A percentile compares a stretch with the other conserved stretches of the same genome.
Conservation (phyloP, 352 stramenopile genomes). For the Globisporangium cystogenes region DNA sequence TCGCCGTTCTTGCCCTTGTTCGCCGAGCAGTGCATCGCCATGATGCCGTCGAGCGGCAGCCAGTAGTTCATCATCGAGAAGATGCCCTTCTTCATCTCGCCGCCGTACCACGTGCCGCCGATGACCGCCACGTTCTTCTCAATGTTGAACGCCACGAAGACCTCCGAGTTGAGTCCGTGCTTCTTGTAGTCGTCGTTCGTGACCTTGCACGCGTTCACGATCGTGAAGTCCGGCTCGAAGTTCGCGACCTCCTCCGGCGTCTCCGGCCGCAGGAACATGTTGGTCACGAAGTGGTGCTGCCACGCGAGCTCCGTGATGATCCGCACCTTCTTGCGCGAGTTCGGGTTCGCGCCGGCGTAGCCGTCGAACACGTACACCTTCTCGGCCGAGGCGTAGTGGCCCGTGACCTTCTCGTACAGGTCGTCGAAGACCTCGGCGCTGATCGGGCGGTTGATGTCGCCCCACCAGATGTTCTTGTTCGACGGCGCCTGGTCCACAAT, state of each 20-base stretch:
- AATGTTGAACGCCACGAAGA: constrained; percentile 97
- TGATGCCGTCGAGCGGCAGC: constrained; percentile 92
- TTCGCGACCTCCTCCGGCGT: constrained; percentile 82
- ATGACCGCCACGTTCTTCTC: constrained; percentile 95
- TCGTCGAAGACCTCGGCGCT: constrained; percentile 93
- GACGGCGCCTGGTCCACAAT: constrained; percentile 92
- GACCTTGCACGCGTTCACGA: constrained; percentile 97
- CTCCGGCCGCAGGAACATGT: constrained; percentile 93
- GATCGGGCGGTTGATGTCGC: constrained; percentile 95
- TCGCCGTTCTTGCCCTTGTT: constrained; percentile 97
- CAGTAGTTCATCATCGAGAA: constrained; percentile 99
- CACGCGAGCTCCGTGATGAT: constrained; percentile 98
- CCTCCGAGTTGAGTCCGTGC: constrained; percentile 93
- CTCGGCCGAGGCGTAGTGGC: constrained; percentile 90
- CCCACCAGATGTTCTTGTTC: constrained; percentile 96
- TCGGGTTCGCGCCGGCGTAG: constrained; percentile 91
- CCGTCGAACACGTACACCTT: constrained; percentile 97
- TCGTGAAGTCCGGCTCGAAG: constrained; percentile 97
- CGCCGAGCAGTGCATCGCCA: constrained; percentile 98
- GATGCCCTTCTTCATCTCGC: constrained; percentile 99
- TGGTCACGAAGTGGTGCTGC: constrained; percentile 98
- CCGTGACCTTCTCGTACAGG: constrained; percentile 92
- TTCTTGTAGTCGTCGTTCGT: constrained; percentile 93
- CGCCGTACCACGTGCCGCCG: constrained; percentile 95
- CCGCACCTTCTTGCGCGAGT: constrained; percentile 93